A percentile compares a stretch with the other conserved stretches of the same genome.
phyloP scores from a whole-genome alignment of 139 green algal genomes.

The Coelastrella sp. region DNA sequence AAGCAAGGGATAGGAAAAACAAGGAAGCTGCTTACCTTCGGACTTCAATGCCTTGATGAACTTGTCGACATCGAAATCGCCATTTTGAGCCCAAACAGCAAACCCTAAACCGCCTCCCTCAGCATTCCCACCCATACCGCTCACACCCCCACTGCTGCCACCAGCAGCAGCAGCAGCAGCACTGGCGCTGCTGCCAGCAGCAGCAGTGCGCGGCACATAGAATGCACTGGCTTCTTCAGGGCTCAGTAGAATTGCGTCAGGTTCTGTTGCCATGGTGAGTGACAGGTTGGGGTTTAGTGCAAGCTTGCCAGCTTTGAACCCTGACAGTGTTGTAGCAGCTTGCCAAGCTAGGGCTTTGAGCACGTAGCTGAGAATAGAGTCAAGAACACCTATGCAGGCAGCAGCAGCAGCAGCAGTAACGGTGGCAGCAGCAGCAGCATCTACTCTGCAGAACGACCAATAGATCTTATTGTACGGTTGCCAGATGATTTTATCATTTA shows the following conservation, averaged over 20 bases:
- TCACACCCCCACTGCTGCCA: too few relatives aligned
- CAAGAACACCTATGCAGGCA: conserved; percentile 64
- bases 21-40: conserved; percentile 24
- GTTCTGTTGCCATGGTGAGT: conserved; percentile 72
- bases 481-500: too few relatives aligned
- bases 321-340: conserved; percentile 48
- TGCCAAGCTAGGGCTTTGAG: conserved; percentile 66
- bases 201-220: conserved; percentile 51
- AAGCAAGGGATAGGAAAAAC: too few relatives aligned
- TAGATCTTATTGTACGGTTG: too few relatives aligned
- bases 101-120: not conserved
- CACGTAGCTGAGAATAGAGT: conserved; percentile 72
- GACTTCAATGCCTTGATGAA: conserved; percentile 34
- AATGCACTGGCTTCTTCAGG: conserved; percentile 48
- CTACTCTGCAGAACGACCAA: too few relatives aligned
- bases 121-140: not conserved
- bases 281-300: conserved; percentile 40
- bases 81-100: conserved; percentile 8
- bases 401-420: not conserved
- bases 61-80: not conserved
- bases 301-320: conserved; percentile 10
- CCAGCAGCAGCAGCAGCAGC: not conserved
- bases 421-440: not conserved
- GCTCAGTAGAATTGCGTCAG: conserved; percentile 66
- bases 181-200: conserved; percentile 3